A percentile compares a stretch with the other conserved stretches of the same genome.
Conservation (phyloP, 768 basidiomycete genomes). For the Boletus subcaerulescens region DNA sequence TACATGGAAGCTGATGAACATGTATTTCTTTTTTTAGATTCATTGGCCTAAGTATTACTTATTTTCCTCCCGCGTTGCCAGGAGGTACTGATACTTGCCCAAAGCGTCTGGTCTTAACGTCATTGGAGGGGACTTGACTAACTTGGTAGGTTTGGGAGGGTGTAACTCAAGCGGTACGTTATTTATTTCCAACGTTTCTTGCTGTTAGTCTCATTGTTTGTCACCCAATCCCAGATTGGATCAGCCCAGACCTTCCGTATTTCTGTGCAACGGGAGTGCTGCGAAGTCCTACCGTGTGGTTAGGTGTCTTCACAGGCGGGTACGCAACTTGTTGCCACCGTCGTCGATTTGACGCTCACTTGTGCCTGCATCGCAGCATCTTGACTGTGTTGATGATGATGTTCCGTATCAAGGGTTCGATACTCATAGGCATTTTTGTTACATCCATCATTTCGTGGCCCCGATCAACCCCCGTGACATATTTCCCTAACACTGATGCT, state of each 20-base stretch:
- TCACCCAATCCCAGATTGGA: slow-evolving; percentile 36
- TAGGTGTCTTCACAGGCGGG: slow-evolving; percentile 87
- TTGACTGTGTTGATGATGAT: slow-evolving; percentile 78
- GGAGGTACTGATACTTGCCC: slow-evolving; percentile 1
- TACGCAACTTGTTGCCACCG: slow-evolving; percentile 31
- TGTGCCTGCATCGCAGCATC: slow-evolving; percentile 41
- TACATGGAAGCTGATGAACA: slow-evolving; percentile 5
- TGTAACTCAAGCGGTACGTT: slow-evolving; percentile 52
- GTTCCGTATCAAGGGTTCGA: slow-evolving; percentile 80
- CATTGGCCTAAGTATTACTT: slow-evolving; percentile 62
- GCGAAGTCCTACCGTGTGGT: slow-evolving; percentile 77
- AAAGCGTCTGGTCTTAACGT: slow-evolving; percentile 66
- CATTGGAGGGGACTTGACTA: slow-evolving; percentile 68
- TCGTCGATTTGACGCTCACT: slow-evolving; percentile 2
- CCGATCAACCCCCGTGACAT: slow-evolving; percentile 74
- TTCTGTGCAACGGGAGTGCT: slow-evolving; percentile 67
- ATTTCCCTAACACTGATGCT: slow-evolving; percentile 67
- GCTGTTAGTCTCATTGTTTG: slow-evolving; percentile 6
- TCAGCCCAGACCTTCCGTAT: slow-evolving; percentile 42
- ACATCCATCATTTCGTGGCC: slow-evolving; percentile 89
- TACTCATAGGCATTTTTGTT: slow-evolving; percentile 79
- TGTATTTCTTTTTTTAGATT: slow-evolving; percentile 42
- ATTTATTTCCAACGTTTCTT: not conserved
- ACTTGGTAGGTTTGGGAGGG: slow-evolving; percentile 74
- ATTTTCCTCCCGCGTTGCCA: not conserved